Percentiles rank a stretch among this genome's conserved stretches.
These are phyloP conservation scores for Hypoxylon cercidicola DNA, from an alignment of 495 filamentous ascomycete genomes.

Conservation along the genomic window DNA sequence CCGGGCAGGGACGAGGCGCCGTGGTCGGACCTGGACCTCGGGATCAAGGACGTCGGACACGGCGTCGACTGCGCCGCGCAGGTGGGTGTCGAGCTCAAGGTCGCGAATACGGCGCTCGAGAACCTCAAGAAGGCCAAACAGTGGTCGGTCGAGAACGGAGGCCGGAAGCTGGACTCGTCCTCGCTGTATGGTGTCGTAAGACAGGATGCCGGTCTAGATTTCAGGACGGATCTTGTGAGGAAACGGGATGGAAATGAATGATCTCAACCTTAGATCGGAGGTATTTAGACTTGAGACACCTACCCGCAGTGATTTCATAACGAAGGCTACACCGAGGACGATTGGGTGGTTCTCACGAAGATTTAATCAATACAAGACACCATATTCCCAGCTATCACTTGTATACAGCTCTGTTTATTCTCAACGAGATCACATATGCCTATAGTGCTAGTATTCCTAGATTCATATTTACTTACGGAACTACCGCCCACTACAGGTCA, in stretches of 20 bases:
- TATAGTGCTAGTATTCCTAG: too few species aligned
- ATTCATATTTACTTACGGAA: background rate
- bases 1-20: slow-evolving; percentile 5
- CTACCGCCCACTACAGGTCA: slow-evolving; percentile 57
- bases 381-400: too few species aligned
- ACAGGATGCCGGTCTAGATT: slow-evolving; percentile 31
- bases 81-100: slow-evolving; percentile 17
- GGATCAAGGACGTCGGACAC: slow-evolving; percentile 23
- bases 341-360: too few species aligned
- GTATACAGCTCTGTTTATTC: too few species aligned
- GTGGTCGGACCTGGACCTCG: slow-evolving; percentile 23
- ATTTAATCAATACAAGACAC: too few species aligned
- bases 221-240: slow-evolving; percentile 27
- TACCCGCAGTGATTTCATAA: too few species aligned
- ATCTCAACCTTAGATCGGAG: background rate
- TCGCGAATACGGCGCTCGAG: slow-evolving; percentile 21
- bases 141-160: slow-evolving; percentile 8
- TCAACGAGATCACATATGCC: too few species aligned
- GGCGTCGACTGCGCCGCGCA: slow-evolving; percentile 18
- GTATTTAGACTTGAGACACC: too few species aligned
- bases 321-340: too few species aligned
- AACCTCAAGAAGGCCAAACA: slow-evolving; percentile 17
- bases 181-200: slow-evolving; percentile 36
- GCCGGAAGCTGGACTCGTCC: slow-evolving; percentile 29
- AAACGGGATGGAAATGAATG: slow-evolving; percentile 14